Conservation (phyloP, 1,284 basidiomycete species). For the Inonotus hispidus region DNA sequence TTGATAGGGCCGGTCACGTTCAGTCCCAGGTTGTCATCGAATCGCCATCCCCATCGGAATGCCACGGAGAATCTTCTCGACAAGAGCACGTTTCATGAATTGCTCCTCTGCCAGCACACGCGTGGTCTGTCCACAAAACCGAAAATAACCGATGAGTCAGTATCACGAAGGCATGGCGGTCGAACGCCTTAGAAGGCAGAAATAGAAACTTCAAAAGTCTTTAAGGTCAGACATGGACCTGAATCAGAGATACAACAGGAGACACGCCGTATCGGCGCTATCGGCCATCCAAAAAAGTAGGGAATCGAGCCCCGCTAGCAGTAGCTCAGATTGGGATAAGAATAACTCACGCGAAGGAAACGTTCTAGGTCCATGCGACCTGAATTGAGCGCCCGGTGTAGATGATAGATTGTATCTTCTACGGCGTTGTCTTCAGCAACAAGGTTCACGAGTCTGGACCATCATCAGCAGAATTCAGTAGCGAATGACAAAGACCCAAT, state of each 20-base stretch:
- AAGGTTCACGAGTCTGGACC: conserved; percentile 78
- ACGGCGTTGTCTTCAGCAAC: conserved; percentile 99
- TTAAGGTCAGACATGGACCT: neutral
- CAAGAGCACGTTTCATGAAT: conserved; percentile 87
- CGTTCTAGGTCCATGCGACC: conserved; percentile 90
- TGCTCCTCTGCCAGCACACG: conserved; percentile 90
- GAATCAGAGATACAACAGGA: neutral
- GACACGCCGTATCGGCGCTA: conserved; percentile 11
- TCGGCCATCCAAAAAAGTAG: conserved; percentile 1
- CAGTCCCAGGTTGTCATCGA: neutral
- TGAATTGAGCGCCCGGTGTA: conserved; percentile 88
- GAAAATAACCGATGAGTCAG: conserved; percentile 16
- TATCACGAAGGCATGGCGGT: no score
- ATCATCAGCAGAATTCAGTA: neutral
- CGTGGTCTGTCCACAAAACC: conserved; percentile 54
- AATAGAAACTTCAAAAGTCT: neutral
- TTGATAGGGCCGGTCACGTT: neutral
- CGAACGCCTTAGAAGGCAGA: conserved; percentile 3
- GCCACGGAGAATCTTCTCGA: conserved; percentile 77
- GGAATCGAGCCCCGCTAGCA: no score
- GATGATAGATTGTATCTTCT: conserved; percentile 96
- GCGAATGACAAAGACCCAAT: neutral
- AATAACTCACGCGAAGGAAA: conserved; percentile 72
- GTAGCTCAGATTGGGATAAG: neutral
- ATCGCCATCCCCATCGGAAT: conserved; percentile 47